Conservation (phyloP, 345 rosid genomes). For the Isatis tinctoria region DNA sequence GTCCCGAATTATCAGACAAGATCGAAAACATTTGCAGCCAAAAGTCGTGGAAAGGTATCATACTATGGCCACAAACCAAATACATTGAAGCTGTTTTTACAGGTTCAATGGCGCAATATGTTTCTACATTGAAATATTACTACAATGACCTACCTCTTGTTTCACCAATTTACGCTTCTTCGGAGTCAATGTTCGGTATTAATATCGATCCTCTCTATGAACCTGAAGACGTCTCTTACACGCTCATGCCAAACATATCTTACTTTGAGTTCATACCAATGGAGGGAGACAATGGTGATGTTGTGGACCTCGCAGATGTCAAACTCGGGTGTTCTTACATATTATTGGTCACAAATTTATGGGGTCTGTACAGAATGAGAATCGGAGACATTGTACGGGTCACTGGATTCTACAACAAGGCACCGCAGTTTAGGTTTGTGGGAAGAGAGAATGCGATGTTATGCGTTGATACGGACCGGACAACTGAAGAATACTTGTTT, state of each 20-base stretch:
- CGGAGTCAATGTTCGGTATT: constrained; percentile 56
- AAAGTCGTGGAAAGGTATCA: constrained; percentile 61
- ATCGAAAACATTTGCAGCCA: constrained; percentile 34
- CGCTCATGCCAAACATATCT: constrained; percentile 60
- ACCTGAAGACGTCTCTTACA: constrained; percentile 61
- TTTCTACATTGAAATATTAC: constrained; percentile 48
- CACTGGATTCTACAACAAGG: not conserved
- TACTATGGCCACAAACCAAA: constrained; percentile 62
- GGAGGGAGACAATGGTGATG: constrained; percentile 9
- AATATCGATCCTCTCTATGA: constrained; percentile 46
- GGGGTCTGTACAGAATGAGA: constrained; percentile 35
- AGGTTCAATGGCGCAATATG: constrained; percentile 65
- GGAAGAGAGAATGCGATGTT: not conserved
- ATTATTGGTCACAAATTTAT: constrained; percentile 58
- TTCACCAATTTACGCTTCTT: constrained; percentile 43
- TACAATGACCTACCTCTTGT: constrained; percentile 55
- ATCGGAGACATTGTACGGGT: not conserved
- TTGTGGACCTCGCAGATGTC: constrained; percentile 50
- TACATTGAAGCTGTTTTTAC: constrained; percentile 52
- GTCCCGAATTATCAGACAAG: constrained; percentile 38
- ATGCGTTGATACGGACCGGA: not conserved
- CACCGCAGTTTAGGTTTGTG: no score
- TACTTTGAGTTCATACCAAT: constrained; percentile 62
- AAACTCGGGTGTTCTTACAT: constrained; percentile 55
- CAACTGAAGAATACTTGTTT: not conserved